phyloP scores from a whole-genome alignment of 352 stramenopile species.

The Phytopythium helicoides region DNA sequence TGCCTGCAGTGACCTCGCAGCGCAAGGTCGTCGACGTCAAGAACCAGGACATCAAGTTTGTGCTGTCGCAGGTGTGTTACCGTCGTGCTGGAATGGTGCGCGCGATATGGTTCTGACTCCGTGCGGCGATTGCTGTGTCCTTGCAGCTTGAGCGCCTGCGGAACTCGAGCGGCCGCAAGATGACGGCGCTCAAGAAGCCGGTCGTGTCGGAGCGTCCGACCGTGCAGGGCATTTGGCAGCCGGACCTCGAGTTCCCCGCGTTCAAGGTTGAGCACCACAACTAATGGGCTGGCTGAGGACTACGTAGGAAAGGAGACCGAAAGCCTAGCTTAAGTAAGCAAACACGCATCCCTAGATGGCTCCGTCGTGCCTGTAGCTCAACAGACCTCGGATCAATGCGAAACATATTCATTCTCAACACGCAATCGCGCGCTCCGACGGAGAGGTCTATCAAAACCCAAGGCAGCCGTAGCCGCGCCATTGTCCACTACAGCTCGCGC shows the following conservation, averaged over 20 bases:
- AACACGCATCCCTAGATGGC: neutral
- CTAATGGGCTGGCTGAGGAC: neutral
- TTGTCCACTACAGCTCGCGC: neutral
- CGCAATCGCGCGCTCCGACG: too few species aligned
- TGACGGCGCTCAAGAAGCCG: slow-evolving; percentile 84
- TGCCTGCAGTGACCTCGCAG: slow-evolving; percentile 61
- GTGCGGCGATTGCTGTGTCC: too few species aligned
- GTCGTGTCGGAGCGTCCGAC: slow-evolving; percentile 80
- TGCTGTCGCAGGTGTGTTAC: slow-evolving; percentile 70
- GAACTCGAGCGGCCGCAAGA: slow-evolving; percentile 87
- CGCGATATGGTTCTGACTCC: too few species aligned
- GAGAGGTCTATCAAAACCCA: too few species aligned
- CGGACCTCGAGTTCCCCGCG: slow-evolving; percentile 79
- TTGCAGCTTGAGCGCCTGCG: slow-evolving; percentile 75
- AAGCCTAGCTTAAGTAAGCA: too few species aligned
- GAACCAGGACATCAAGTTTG: slow-evolving; percentile 84
- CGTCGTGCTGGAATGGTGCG: neutral
- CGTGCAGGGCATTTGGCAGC: slow-evolving; percentile 87
- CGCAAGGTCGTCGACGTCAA: slow-evolving; percentile 87
- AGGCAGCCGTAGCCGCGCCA: too few species aligned
- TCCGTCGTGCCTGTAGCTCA: neutral
- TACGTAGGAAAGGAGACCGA: neutral
- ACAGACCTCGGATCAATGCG: neutral
- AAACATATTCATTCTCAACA: slow-evolving; percentile 7
- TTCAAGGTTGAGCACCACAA: slow-evolving; percentile 77